These are phyloP conservation scores for Hamigera avellanea DNA, from an alignment of 495 filamentous ascomycete species.

Conservation along the genomic window DNA sequence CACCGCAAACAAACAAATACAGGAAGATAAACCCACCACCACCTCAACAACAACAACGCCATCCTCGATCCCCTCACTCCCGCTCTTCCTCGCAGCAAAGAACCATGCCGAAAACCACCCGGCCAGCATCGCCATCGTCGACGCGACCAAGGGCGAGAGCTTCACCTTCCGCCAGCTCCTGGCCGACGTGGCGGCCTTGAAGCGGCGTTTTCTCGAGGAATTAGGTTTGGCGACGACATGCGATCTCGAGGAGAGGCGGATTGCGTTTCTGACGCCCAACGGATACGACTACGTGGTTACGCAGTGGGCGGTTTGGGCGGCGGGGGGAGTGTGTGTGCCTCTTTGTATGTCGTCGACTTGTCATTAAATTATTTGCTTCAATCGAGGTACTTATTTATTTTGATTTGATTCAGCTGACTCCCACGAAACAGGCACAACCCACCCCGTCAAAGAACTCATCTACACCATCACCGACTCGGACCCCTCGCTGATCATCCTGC, in stretches of 20 bases:
- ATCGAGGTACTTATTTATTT: background rate
- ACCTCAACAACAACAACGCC: background rate
- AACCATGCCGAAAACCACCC: slow-evolving; percentile 46
- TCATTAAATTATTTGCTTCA: background rate
- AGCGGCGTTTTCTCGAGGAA: slow-evolving; percentile 48
- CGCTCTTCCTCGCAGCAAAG: slow-evolving; percentile 55
- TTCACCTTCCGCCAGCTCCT: slow-evolving; percentile 77
- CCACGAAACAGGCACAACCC: slow-evolving; percentile 28
- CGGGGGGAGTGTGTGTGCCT: slow-evolving; percentile 31
- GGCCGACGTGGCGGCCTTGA: slow-evolving; percentile 55
- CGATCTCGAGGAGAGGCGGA: slow-evolving; percentile 58
- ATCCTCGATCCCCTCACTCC: slow-evolving; percentile 48
- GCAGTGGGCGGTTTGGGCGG: slow-evolving; percentile 32
- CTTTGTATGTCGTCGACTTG: slow-evolving; percentile 17
- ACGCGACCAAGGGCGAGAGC: slow-evolving; percentile 53
- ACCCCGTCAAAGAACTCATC: slow-evolving; percentile 30
- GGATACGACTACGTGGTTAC: slow-evolving; percentile 88
- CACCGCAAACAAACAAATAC: too few species aligned
- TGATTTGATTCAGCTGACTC: slow-evolving; percentile 5
- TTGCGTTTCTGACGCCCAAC: slow-evolving; percentile 79
- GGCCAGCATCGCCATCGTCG: slow-evolving; percentile 58
- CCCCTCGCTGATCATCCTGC: slow-evolving; percentile 29
- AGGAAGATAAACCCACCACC: too few species aligned
- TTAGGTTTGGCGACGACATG: slow-evolving; percentile 25
- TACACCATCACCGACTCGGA: slow-evolving; percentile 33